Percentiles rank a stretch among this genome's conserved stretches.
Conservation (phyloP, 2,329 filamentous ascomycete genomes). For the Zalaria obscura region DNA sequence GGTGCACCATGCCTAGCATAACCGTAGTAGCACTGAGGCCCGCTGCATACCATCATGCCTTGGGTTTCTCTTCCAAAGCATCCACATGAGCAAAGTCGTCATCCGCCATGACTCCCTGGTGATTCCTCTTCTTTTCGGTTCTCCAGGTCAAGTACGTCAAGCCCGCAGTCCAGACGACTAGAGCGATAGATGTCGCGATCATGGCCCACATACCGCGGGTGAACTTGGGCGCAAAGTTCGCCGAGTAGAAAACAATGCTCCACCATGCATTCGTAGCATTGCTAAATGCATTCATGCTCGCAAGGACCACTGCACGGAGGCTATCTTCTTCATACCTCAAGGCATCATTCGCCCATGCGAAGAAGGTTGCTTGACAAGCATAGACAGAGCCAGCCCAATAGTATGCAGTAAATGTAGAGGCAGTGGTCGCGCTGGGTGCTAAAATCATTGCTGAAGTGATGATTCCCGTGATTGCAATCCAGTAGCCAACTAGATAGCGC, state of each 20-base stretch:
- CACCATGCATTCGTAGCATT: slow-evolving; percentile 62
- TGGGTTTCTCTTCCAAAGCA: no score
- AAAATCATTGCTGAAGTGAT: slow-evolving; percentile 49
- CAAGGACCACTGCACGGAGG: slow-evolving; percentile 52
- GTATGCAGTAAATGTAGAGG: slow-evolving; percentile 48
- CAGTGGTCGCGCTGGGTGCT: slow-evolving; percentile 35
- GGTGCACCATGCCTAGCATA: no score
- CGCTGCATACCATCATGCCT: no score
- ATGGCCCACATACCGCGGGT: slow-evolving; percentile 60
- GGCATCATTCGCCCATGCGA: slow-evolving; percentile 62
- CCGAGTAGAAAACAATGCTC: slow-evolving; percentile 57
- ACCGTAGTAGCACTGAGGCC: no score
- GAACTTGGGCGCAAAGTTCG: slow-evolving; percentile 52
- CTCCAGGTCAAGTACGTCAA: slow-evolving; percentile 33
- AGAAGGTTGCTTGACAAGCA: slow-evolving; percentile 60
- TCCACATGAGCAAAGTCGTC: no score
- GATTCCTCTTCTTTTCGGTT: slow-evolving; percentile 19
- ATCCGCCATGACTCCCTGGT: neutral
- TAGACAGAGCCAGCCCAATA: slow-evolving; percentile 59
- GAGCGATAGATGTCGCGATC: slow-evolving; percentile 47
- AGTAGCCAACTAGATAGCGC: slow-evolving; percentile 52
- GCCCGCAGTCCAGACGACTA: slow-evolving; percentile 44
- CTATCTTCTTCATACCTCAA: slow-evolving; percentile 49
- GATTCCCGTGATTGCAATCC: slow-evolving; percentile 50
- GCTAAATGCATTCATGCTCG: slow-evolving; percentile 56